Percentiles rank a stretch among this genome's conserved stretches.
These are phyloP conservation scores for Cryptococcus hybrid DNA, from an alignment of 1,284 basidiomycete genomes.

Conservation along the genomic window DNA sequence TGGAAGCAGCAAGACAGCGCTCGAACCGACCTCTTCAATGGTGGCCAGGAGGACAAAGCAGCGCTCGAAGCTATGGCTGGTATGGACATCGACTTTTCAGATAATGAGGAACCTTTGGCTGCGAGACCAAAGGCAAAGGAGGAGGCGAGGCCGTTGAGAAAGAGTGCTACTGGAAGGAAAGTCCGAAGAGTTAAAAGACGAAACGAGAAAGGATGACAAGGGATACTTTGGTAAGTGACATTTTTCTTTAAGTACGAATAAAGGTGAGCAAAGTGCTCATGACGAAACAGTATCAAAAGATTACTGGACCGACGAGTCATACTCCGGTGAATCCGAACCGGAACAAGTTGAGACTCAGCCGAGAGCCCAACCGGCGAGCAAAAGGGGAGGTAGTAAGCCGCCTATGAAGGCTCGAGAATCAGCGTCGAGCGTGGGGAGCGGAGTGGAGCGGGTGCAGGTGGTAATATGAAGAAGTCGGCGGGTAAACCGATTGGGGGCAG, in stretches of 20 bases:
- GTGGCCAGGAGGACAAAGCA: slow-evolving; percentile 36
- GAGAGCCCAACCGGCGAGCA: slow-evolving; percentile 9
- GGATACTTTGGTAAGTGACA: slow-evolving; percentile 43
- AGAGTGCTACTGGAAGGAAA: slow-evolving; percentile 19
- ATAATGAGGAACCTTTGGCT: slow-evolving; percentile 2
- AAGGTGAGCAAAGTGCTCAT: neutral
- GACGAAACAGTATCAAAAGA: slow-evolving; percentile 31
- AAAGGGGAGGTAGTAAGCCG: slow-evolving; percentile 1
- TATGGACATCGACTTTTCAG: slow-evolving; percentile 36
- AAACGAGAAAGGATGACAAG: slow-evolving; percentile 35
- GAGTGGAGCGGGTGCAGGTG: slow-evolving; percentile 1
- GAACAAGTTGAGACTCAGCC: slow-evolving; percentile 8
- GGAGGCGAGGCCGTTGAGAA: slow-evolving; percentile 4
- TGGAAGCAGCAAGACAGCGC: neutral
- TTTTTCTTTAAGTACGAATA: neutral
- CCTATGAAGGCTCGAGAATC: slow-evolving; percentile 10
- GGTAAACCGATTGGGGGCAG: slow-evolving; percentile 16
- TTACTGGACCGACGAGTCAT: slow-evolving; percentile 34
- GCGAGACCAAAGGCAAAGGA: slow-evolving; percentile 8
- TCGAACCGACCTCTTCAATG: slow-evolving; percentile 36
- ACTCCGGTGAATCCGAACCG: slow-evolving; percentile 30
- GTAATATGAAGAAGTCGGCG: neutral
- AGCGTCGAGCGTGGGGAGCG: slow-evolving; percentile 15
- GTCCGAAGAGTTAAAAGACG: slow-evolving; percentile 40
- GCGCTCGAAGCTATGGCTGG: slow-evolving; percentile 48